Percentiles rank a stretch among this genome's conserved stretches.
These are phyloP conservation scores for Torrubiellomyces zombiae DNA, from an alignment of 2,329 filamentous ascomycete species.

Conservation along the genomic window DNA sequence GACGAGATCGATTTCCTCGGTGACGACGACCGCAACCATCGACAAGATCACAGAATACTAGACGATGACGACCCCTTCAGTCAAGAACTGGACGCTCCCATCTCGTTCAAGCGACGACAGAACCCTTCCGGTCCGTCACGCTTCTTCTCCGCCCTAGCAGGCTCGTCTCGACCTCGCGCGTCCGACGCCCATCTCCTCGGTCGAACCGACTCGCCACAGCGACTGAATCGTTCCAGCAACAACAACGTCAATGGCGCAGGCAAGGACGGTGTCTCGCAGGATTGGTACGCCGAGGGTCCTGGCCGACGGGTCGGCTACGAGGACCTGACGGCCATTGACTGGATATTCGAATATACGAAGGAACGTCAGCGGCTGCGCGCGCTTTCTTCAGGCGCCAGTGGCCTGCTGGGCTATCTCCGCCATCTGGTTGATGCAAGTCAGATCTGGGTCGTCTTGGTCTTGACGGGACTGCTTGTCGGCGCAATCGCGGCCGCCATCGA, in stretches of 20 bases:
- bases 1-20: constrained; percentile 30
- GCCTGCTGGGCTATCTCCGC: constrained; percentile 55
- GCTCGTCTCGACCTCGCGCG: constrained; percentile 6
- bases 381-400: constrained; percentile 50
- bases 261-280: constrained; percentile 36
- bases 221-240: constrained; percentile 1
- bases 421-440: constrained; percentile 72
- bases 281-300: constrained; percentile 85
- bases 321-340: constrained; percentile 93
- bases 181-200: constrained; percentile 3
- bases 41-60: constrained; percentile 16
- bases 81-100: constrained; percentile 28
- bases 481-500: constrained; percentile 78
- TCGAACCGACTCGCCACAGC: constrained; percentile 6
- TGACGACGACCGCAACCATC: constrained; percentile 20
- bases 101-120: constrained; percentile 59
- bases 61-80: constrained; percentile 41
- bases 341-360: constrained; percentile 98
- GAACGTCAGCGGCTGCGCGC: constrained; percentile 77
- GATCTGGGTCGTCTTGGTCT: constrained; percentile 76
- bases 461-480: constrained; percentile 73
- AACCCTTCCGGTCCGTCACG: constrained; percentile 30
- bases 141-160: constrained; percentile 31
- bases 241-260: constrained; percentile 8
- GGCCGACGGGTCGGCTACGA: constrained; percentile 87